Evolutionary conservation across 2,329 filamentous ascomycete genomes (phyloP).

Genomic region (Paradendryphiella salina): DNA sequence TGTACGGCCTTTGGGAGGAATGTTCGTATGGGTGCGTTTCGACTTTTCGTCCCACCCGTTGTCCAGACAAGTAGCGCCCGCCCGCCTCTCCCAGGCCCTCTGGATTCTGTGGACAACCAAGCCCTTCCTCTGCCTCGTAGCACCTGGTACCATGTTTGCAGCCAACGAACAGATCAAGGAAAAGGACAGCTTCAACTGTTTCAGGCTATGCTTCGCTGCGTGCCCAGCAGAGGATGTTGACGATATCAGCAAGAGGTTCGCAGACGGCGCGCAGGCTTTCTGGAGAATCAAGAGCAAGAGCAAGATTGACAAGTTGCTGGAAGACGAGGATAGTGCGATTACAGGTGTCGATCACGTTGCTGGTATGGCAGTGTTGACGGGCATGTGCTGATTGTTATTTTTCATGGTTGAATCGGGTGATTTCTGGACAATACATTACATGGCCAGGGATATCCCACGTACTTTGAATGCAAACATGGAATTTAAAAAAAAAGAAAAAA

Average conservation of each 20-base stretch:
- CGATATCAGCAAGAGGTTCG: slow-evolving; percentile 65
- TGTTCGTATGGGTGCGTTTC: slow-evolving; percentile 86
- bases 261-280: slow-evolving; percentile 70
- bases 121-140: slow-evolving; percentile 70
- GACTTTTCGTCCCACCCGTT: slow-evolving; percentile 75
- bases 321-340: slow-evolving; percentile 39
- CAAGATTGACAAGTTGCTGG: slow-evolving; percentile 66
- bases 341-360: slow-evolving; percentile 21
- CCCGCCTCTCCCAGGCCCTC: slow-evolving; percentile 65
- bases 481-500: too few species aligned
- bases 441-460: not conserved
- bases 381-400: slow-evolving; percentile 30
- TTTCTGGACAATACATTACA: not conserved
- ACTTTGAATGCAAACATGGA: too few species aligned
- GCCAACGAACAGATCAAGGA: slow-evolving; percentile 63
- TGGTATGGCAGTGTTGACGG: slow-evolving; percentile 37
- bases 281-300: slow-evolving; percentile 72
- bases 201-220: slow-evolving; percentile 82
- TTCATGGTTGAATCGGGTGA: not conserved
- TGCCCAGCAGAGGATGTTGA: slow-evolving; percentile 72
- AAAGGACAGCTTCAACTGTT: slow-evolving; percentile 69
- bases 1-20: slow-evolving; percentile 79
- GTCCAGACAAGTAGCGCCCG: slow-evolving; percentile 57
- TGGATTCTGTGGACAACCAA: slow-evolving; percentile 72
- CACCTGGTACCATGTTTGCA: slow-evolving; percentile 74